phyloP scores from a whole-genome alignment of 169 alveolate species.

The Plasmodium blacklocki region DNA sequence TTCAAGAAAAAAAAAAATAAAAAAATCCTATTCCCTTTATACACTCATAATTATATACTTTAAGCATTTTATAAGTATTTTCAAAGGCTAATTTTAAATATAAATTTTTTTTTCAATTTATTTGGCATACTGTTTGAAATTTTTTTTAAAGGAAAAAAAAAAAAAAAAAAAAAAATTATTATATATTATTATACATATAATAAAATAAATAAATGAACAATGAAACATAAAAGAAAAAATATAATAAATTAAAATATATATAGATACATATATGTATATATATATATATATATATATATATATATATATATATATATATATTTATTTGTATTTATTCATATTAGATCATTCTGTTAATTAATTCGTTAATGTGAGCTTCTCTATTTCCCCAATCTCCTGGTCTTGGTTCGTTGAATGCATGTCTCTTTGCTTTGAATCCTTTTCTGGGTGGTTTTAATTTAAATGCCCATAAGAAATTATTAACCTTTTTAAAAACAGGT shows the following conservation, averaged over 20 bases:
- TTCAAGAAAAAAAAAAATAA: too few relatives aligned
- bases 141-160: background rate
- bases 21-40: too few relatives aligned
- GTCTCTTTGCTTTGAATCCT: slow-evolving; percentile 98
- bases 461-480: slow-evolving; percentile 99
- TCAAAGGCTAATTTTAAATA: too few relatives aligned
- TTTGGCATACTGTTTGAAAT: slow-evolving; percentile 9
- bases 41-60: too few relatives aligned
- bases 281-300: background rate
- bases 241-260: background rate
- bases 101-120: background rate
- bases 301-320: background rate
- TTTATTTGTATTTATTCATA: background rate
- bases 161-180: slow-evolving; percentile 1
- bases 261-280: background rate
- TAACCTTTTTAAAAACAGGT: slow-evolving; percentile 99
- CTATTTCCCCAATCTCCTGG: slow-evolving; percentile 97
- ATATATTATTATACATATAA: background rate
- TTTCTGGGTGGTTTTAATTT: slow-evolving; percentile 97
- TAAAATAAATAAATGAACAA: background rate
- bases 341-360: slow-evolving; percentile 84
- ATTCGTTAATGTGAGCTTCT: slow-evolving; percentile 89
- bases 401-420: slow-evolving; percentile 95
- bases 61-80: too few relatives aligned
- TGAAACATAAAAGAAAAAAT: background rate